These are phyloP conservation scores for Colletotrichum tofieldiae DNA, from an alignment of 2,329 filamentous ascomycete genomes.

Conservation along the genomic window DNA sequence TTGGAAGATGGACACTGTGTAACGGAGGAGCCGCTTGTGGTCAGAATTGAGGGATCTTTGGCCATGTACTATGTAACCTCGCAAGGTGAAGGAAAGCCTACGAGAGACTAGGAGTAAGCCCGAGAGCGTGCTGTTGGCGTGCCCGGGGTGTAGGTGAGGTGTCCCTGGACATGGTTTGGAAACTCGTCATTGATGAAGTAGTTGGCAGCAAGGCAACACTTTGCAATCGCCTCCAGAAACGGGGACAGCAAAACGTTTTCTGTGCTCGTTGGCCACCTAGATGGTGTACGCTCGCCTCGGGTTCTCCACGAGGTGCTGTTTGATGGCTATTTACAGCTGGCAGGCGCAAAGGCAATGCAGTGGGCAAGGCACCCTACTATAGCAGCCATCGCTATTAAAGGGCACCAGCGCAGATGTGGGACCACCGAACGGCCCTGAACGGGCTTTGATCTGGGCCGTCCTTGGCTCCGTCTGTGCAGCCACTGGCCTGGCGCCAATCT, in stretches of 20 bases:
- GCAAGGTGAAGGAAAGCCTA: background rate
- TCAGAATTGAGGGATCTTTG: background rate
- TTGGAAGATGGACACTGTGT: background rate
- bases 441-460: constrained; percentile 38
- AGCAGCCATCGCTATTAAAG: constrained; percentile 13
- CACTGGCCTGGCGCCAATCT: constrained; percentile 42
- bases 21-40: background rate
- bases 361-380: background rate
- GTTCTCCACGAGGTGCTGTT: background rate
- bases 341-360: background rate
- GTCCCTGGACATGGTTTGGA: background rate
- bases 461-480: constrained; percentile 44
- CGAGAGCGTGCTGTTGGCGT: constrained; percentile 1
- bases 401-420: constrained; percentile 30
- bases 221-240: background rate
- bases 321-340: background rate
- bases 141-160: background rate
- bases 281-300: background rate
- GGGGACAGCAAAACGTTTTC: background rate
- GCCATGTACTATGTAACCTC: background rate
- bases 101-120: background rate
- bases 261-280: background rate
- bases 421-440: constrained; percentile 38
- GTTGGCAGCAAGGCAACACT: background rate
- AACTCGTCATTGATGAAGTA: background rate